phyloP scores from a whole-genome alignment of 1,284 basidiomycete species.

The Waitea zeae region DNA sequence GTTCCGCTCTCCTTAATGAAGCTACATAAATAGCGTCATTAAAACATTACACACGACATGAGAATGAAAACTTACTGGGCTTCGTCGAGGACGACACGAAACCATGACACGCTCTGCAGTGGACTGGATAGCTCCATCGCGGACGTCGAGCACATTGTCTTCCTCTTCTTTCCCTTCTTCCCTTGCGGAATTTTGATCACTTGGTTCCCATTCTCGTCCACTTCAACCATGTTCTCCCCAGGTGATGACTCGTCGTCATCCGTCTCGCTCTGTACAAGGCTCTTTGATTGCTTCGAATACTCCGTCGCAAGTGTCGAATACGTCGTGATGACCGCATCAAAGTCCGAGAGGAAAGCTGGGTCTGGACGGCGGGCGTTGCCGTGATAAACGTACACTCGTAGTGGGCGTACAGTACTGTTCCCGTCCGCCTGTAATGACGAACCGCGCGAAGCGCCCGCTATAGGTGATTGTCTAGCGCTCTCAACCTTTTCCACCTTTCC shows the following conservation, averaged over 20 bases:
- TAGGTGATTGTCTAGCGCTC: slow-evolving; percentile 8
- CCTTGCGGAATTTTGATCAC: slow-evolving; percentile 33
- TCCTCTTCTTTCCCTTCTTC: slow-evolving; percentile 51
- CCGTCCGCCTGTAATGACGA: not conserved
- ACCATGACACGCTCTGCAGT: slow-evolving; percentile 95
- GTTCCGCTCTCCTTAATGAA: slow-evolving; percentile 95
- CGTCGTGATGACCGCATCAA: slow-evolving; percentile 96
- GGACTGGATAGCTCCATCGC: slow-evolving; percentile 59
- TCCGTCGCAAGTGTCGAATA: slow-evolving; percentile 93
- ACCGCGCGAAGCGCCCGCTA: not conserved
- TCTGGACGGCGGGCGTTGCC: slow-evolving; percentile 82
- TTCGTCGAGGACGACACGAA: slow-evolving; percentile 93
- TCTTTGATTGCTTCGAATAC: slow-evolving; percentile 77
- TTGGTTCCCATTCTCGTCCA: slow-evolving; percentile 49
- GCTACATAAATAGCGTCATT: slow-evolving; percentile 24
- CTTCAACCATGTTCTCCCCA: slow-evolving; percentile 37
- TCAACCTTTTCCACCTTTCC: slow-evolving; percentile 18
- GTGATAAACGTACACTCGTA: slow-evolving; percentile 91
- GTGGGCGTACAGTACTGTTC: slow-evolving; percentile 23
- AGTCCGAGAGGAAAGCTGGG: slow-evolving; percentile 72
- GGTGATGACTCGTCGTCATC: slow-evolving; percentile 53
- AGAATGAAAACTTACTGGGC: slow-evolving; percentile 62
- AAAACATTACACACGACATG: slow-evolving; percentile 5
- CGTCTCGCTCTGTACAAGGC: slow-evolving; percentile 34
- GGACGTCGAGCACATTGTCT: slow-evolving; percentile 37